Conservation (phyloP, 2,329 filamentous ascomycete genomes). For the Fusarium sp. region DNA sequence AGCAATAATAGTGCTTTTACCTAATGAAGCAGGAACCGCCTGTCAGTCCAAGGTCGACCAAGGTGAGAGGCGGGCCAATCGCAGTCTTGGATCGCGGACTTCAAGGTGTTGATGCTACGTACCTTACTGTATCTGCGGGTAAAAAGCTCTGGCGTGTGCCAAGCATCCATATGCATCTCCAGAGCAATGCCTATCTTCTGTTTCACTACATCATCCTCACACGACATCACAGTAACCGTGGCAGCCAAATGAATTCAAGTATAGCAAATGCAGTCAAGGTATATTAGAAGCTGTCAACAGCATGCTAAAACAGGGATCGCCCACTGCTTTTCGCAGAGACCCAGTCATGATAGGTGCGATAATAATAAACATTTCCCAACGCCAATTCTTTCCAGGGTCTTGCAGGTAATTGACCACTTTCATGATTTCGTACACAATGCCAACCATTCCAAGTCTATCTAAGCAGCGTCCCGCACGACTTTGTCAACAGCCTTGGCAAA, state of each 20-base stretch:
- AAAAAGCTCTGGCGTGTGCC: constrained; percentile 25
- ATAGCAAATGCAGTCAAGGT: constrained; percentile 36
- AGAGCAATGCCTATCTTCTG: background rate
- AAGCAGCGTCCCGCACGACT: constrained; percentile 68
- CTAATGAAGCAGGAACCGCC: constrained; percentile 38
- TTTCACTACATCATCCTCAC: constrained; percentile 4
- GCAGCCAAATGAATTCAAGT: background rate
- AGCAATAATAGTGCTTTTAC: constrained; percentile 35
- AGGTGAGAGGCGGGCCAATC: constrained; percentile 40
- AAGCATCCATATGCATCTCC: constrained; percentile 6
- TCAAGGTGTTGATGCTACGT: constrained; percentile 29
- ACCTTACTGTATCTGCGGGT: constrained; percentile 18
- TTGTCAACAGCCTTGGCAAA: constrained; percentile 90
- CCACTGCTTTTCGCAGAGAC: constrained; percentile 46
- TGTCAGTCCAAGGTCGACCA: constrained; percentile 4
- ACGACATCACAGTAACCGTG: background rate
- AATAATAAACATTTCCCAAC: constrained; percentile 43
- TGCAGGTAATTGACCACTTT: constrained; percentile 43
- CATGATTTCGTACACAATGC: constrained; percentile 44
- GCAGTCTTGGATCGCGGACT: constrained; percentile 4
- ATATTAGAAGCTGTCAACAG: constrained; percentile 40
- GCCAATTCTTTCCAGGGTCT: constrained; percentile 43
- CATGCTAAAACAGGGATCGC: constrained; percentile 41
- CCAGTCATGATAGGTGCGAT: constrained; percentile 42
- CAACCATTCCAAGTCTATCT: constrained; percentile 34